Conservation (phyloP, 768 basidiomycete genomes). For the Boletus sensibilis region DNA sequence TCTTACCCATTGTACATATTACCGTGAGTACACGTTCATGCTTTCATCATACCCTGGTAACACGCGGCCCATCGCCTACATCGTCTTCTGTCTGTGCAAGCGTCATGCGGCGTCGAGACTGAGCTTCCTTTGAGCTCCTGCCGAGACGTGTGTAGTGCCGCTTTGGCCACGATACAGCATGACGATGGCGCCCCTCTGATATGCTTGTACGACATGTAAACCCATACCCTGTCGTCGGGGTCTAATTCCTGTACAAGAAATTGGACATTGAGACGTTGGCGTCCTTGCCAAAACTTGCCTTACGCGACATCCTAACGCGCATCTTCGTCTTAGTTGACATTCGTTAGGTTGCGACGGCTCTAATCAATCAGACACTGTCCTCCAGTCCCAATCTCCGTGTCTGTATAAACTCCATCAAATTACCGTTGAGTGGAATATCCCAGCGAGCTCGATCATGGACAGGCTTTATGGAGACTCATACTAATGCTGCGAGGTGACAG, state of each 20-base stretch:
- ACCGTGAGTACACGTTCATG: background rate
- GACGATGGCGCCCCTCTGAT: background rate
- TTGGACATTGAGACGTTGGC: background rate
- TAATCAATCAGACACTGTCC: no score
- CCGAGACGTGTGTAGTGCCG: no score
- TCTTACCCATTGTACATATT: no score
- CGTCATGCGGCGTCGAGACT: background rate
- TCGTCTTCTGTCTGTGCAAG: background rate
- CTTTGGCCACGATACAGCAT: no score
- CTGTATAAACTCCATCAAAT: no score
- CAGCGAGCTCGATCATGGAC: background rate
- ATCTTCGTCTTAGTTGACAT: no score
- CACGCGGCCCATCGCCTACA: background rate
- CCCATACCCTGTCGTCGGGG: no score
- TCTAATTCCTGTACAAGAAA: background rate
- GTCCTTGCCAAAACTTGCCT: background rate
- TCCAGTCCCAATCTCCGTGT: slow-evolving; percentile 40
- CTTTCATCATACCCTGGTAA: background rate
- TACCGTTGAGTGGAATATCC: background rate
- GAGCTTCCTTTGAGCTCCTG: background rate
- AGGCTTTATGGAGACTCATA: background rate
- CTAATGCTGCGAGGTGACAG: background rate
- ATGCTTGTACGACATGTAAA: background rate
- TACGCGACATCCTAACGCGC: no score
- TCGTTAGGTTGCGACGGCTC: no score